Evolutionary conservation across 352 stramenopile genomes (phyloP), one percentile per base, ranked within the genome.

Genomic region (Globisporangium paroecandrum): DNA sequence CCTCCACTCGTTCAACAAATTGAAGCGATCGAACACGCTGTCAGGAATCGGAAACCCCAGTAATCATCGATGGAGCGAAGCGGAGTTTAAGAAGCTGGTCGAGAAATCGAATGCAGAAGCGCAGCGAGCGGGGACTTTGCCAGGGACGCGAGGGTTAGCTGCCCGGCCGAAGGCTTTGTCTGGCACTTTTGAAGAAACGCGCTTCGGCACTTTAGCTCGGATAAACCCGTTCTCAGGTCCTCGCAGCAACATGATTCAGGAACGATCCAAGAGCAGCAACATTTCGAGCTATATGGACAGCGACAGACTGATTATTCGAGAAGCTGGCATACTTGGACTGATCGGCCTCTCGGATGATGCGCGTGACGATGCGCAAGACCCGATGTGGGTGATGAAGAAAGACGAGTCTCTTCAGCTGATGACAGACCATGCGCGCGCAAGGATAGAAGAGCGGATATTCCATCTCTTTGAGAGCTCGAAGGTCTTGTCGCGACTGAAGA

Each of bases 381-480:
- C 72, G 56, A 69, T 86, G 18, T 78, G 66, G 57, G 57, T 78
- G 18, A 46, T 73, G 10, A 76, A 74, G 60, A 84, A 76, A 41
- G 72, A 91, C 60, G 70, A 78, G 32, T 69, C 74, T 7, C 55
- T 88, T 25, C 41, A 85, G 24, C 57, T 75, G 58, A 96, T 96
- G 87, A 72, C 72, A n/a, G 74, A 79, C 36, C 75, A 94, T 66
- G 78, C 79, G n/a, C 72, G 77, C 27, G 72, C 77, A 62, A 78
- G 85, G 4, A 79, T 94, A 25, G 82, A 93, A 71, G 87, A 94
- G 62, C 73, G 79, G 13, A 90, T 94, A 29, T 90, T 93, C 25
- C 76, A 86, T 60, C 61, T 91, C 47, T 69, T 94, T 22, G 82
- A 92, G 24, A 74, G 64, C 22, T 84, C 83, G 41, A 68, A 75